A percentile compares a stretch with the other conserved stretches of the same genome.
Conservation (phyloP, 345 rosid species). For the Brassica napus region Da-Ae NC_063434.1:24618501-24619000, state of each 20-base stretch:
- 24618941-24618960: constrained; percentile 28
- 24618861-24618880: constrained; percentile 86
- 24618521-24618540: constrained; percentile 57
- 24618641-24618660: constrained; percentile 53
- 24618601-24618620: constrained; percentile 66
- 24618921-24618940: constrained; percentile 43
- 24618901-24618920: constrained; percentile 64
- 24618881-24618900: constrained; percentile 78
- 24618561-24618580: constrained; percentile 4
- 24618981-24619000: constrained; percentile 19
- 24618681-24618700: constrained; percentile 93
- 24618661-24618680: constrained; percentile 54
- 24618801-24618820: constrained; percentile 30
- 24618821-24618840: constrained; percentile 54
- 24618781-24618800: constrained; percentile 23
- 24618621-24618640: constrained; percentile 48
- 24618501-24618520: constrained; percentile 61
- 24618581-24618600: constrained; percentile 6
- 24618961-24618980: constrained; percentile 28
- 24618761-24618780: constrained; percentile 39
- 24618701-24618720: constrained; percentile 77
- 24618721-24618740: constrained; percentile 85
- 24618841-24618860: constrained; percentile 43
- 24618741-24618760: constrained; percentile 49
- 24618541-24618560: not conserved